Percentiles rank a stretch among this genome's conserved stretches.
Conservation (phyloP, 768 basidiomycete species). For the Pilatotrama ljubarskyi region DNA sequence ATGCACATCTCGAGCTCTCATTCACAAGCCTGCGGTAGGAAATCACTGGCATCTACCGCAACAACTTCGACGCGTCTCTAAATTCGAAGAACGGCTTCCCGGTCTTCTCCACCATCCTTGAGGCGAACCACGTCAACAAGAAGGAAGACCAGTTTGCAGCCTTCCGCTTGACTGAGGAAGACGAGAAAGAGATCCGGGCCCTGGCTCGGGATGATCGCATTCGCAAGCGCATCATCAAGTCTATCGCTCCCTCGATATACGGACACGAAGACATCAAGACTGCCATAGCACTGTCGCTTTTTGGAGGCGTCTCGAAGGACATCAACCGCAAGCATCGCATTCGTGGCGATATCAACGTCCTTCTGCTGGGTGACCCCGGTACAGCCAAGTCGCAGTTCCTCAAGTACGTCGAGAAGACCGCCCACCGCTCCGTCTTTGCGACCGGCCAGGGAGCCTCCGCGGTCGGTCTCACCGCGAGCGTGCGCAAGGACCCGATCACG, state of each 20-base stretch:
- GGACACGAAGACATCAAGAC: conserved; percentile 99
- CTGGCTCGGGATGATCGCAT: conserved; percentile 92
- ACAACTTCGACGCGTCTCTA: conserved; percentile 97
- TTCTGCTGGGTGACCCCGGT: conserved; percentile 95
- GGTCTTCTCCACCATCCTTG: conserved; percentile 97
- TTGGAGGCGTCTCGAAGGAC: conserved; percentile 92
- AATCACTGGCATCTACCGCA: conserved; percentile 96
- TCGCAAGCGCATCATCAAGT: conserved; percentile 96
- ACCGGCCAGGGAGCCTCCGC: conserved; percentile 98
- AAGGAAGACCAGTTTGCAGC: conserved; percentile 99
- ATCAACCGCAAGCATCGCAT: conserved; percentile 96
- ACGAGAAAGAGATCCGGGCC: conserved; percentile 86
- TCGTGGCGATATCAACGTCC: conserved; percentile 96
- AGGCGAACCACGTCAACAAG: conserved; percentile 98
- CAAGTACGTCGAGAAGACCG: conserved; percentile 99
- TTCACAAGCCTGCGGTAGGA: conserved; percentile 54
- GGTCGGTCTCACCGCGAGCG: conserved; percentile 97
- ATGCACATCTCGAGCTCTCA: not conserved
- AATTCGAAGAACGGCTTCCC: conserved; percentile 99
- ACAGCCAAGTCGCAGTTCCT: conserved; percentile 99
- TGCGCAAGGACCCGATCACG: conserved; percentile 97
- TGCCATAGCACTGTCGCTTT: conserved; percentile 91
- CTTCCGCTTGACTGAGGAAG: conserved; percentile 95
- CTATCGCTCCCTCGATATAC: conserved; percentile 98
- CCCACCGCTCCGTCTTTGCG: conserved; percentile 95